Evolutionary conservation across 768 basidiomycete genomes (phyloP).

Genomic region (Dioszegia crocea): DNA sequence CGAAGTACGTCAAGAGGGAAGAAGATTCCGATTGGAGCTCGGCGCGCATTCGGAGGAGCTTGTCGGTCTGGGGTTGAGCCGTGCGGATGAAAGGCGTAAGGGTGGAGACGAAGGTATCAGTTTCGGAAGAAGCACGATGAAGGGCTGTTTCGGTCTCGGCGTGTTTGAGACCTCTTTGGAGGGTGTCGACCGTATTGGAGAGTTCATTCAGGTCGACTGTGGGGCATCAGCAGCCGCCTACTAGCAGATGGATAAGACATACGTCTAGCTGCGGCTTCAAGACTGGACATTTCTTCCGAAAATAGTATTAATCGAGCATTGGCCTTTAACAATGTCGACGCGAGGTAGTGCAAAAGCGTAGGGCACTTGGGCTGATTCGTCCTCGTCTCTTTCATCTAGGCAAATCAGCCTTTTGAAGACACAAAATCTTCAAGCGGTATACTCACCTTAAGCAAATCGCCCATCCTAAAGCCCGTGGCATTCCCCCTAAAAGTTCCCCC

Average conservation of each 20-base stretch:
- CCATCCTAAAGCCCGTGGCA: conserved; percentile 78
- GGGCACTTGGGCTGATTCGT: conserved; percentile 73
- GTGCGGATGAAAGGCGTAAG: conserved; percentile 57
- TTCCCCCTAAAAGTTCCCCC: conserved; percentile 75
- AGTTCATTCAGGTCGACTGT: conserved; percentile 1
- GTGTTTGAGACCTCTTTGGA: conserved; percentile 52
- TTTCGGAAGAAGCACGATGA: conserved; percentile 36
- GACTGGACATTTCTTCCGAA: conserved; percentile 70
- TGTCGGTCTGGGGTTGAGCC: conserved; percentile 59
- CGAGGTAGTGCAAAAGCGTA: conserved; percentile 87
- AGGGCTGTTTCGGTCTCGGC: conserved; percentile 52
- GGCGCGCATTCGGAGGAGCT: conserved; percentile 61
- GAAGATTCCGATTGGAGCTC: conserved; percentile 62
- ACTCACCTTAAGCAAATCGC: conserved; percentile 71
- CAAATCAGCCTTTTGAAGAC: neutral
- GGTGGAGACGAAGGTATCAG: conserved; percentile 61
- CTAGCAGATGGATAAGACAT: conserved; percentile 23
- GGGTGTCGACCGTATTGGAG: conserved; percentile 3
- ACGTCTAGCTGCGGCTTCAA: conserved; percentile 82
- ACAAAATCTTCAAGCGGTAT: neutral
- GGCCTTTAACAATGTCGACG: conserved; percentile 63
- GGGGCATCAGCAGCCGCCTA: neutral
- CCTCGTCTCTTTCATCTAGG: conserved; percentile 75
- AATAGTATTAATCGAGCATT: conserved; percentile 67
- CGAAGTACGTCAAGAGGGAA: conserved; percentile 66